Percentiles rank a stretch among this genome's conserved stretches.
Conservation (phyloP, 371 early-diverging fungal genomes). For the Batkoa obscura region DNA sequence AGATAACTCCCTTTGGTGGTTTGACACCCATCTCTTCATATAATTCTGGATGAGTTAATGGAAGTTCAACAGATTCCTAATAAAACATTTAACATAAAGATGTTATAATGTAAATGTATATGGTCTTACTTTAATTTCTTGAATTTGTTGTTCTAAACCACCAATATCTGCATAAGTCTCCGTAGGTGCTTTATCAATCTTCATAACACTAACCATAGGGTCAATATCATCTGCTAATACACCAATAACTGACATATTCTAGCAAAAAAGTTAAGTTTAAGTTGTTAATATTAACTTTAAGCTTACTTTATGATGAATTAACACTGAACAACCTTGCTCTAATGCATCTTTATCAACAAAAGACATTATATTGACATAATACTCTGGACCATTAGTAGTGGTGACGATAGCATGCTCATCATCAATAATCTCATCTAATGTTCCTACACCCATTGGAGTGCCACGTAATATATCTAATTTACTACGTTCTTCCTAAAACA, state of each 20-base stretch:
- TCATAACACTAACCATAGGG: conserved; percentile 99
- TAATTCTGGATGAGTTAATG: conserved; percentile 98
- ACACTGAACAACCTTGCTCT: conserved; percentile 96
- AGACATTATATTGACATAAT: conserved; percentile 95
- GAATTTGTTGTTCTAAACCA: conserved; percentile 97
- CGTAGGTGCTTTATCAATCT: conserved; percentile 98
- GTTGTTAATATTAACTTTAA: neutral
- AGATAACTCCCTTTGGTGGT: conserved; percentile 99
- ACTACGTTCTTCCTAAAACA: conserved; percentile 65
- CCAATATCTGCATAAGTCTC: conserved; percentile 99
- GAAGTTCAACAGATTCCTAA: conserved; percentile 97
- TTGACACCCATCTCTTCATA: conserved; percentile 99
- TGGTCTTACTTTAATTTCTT: conserved; percentile 90
- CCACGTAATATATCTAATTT: conserved; percentile 97
- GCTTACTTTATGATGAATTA: conserved; percentile 86
- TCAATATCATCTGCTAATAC: conserved; percentile 94
- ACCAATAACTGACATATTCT: conserved; percentile 85
- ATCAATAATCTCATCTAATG: conserved; percentile 99
- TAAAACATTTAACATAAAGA: neutral
- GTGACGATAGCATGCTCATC: conserved; percentile 99
- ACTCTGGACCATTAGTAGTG: conserved; percentile 90
- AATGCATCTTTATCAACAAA: conserved; percentile 98
- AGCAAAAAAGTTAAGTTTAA: neutral
- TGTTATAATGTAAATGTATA: neutral
- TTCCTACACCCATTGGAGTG: conserved; percentile 98